Evolutionary conservation across 2,329 filamentous ascomycete species (phyloP), one percentile per base, ranked within the genome.

Genomic region (Aspergillus hiratsukae): DNA sequence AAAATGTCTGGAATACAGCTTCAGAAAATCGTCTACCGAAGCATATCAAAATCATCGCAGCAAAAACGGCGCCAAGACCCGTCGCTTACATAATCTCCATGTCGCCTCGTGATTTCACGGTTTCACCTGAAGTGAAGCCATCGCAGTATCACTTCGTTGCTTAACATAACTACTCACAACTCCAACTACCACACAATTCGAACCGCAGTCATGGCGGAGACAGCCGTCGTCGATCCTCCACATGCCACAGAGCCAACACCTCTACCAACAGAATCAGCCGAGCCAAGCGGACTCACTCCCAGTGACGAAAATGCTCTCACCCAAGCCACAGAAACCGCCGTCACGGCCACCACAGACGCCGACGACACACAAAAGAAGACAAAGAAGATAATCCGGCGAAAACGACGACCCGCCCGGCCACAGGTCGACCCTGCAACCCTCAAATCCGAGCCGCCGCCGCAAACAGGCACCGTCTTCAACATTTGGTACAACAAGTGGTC

Each of bases 401-500:
- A 96, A 80, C 87, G 89, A 69, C 84, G 91, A 41, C 94, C 94
- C 31, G 94, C 94, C 49, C 86, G 93, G 57, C 88, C 89, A 0
- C 94, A 99, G 77, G 87, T 97, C 67, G 94, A 99, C 69, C 86
- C 91, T 1, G 86, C 88, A 43, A 87, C 87, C 46, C 83, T 96
- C 76, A 90, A 88, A 66, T 87, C 87, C 35, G 91, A 96, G 66
- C 88, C 90, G 3, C 91, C 92, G 17, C 89, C 90, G 1, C 92
- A 97, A 68, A 97, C 93, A 0, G 94, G 94, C 53, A 96, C 90
- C 0, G 91, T 92, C 57, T 99, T 94, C 82, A 99, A 99, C 75
- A 95, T 96, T 69, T 97, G 92, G 93, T 96, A 97, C 78, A 97
- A 96, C 79, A 97, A 97, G 76, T 97, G 93, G 92, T 89, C 87